A percentile compares a stretch with the other conserved stretches of the same genome.
Conservation (phyloP, 805 yeast species). For the Torulaspora franciscae region DNA sequence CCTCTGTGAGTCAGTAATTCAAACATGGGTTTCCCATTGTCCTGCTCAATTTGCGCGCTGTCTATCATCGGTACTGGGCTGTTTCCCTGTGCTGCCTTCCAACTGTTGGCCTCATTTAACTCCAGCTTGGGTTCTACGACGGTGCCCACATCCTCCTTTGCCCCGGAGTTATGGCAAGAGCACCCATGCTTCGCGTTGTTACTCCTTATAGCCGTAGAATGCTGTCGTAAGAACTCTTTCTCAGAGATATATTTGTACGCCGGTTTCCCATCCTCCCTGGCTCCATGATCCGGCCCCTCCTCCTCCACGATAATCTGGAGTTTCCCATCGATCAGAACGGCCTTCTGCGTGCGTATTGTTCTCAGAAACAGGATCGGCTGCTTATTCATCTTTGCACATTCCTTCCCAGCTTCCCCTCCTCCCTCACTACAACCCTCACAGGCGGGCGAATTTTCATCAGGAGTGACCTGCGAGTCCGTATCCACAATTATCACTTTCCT, state of each 20-base stretch:
- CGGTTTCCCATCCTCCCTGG: constrained; percentile 5
- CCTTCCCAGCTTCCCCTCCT: constrained; percentile 5
- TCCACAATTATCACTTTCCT: constrained; percentile 34
- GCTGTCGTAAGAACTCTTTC: constrained; percentile 25
- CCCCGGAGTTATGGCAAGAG: constrained; percentile 1
- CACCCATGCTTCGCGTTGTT: not conserved
- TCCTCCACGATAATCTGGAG: constrained; percentile 27
- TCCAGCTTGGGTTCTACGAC: not conserved
- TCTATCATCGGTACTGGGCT: not conserved
- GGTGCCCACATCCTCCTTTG: not conserved
- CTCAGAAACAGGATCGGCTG: constrained; percentile 32
- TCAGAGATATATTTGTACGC: constrained; percentile 24
- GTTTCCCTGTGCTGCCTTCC: not conserved
- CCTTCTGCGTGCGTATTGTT: constrained; percentile 28
- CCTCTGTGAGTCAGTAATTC: constrained; percentile 35
- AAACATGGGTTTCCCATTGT: constrained; percentile 16
- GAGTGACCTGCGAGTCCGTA: constrained; percentile 24
- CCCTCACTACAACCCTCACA: constrained; percentile 11
- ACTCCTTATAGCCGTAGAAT: constrained; percentile 6
- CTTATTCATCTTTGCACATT: constrained; percentile 25
- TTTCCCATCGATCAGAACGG: constrained; percentile 29
- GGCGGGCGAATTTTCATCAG: constrained; percentile 12
- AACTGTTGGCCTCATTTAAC: not conserved
- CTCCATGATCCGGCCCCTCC: constrained; percentile 4
- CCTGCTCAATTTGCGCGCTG: not conserved